A percentile compares a stretch with the other conserved stretches of the same genome.
phyloP scores from a whole-genome alignment of 176 grass and related monocot species.

The Oryza longistaminata region DNA sequence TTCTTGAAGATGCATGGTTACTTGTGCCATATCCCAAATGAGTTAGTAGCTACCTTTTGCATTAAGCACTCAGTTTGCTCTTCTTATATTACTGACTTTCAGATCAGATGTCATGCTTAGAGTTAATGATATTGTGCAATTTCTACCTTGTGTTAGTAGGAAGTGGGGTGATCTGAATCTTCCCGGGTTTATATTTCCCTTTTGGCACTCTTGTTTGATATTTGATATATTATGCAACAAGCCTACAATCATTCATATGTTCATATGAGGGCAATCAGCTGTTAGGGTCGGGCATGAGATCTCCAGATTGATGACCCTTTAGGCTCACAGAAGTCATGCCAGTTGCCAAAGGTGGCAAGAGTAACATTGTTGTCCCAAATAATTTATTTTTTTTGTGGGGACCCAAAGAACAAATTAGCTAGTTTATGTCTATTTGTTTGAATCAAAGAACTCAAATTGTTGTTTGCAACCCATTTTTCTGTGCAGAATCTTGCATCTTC shows the following conservation, averaged over 20 bases:
- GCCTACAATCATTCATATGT: conserved; percentile 3
- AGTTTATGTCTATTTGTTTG: conserved; percentile 32
- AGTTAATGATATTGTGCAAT: neutral
- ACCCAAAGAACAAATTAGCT: conserved; percentile 13
- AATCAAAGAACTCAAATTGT: conserved; percentile 47
- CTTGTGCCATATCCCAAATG: too few species aligned
- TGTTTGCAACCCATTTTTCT: conserved; percentile 35
- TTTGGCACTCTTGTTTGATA: neutral
- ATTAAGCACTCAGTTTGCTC: neutral
- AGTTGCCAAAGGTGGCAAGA: neutral
- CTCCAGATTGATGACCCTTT: conserved; percentile 33
- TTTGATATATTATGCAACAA: neutral
- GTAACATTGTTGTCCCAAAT: conserved; percentile 20
- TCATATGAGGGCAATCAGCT: neutral
- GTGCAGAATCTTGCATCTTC: conserved; percentile 55
- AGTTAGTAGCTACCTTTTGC: neutral
- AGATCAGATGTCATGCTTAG: neutral
- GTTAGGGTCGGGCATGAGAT: conserved; percentile 22
- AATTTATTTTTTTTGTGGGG: neutral
- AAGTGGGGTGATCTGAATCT: neutral
- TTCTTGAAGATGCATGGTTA: neutral
- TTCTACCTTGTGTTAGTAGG: neutral
- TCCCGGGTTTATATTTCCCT: neutral
- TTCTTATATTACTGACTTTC: neutral
- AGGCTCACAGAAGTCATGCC: conserved; percentile 42